Conservation (phyloP, 2,329 filamentous ascomycete species). For the Paecilomyces dactylethromorphus region DNA sequence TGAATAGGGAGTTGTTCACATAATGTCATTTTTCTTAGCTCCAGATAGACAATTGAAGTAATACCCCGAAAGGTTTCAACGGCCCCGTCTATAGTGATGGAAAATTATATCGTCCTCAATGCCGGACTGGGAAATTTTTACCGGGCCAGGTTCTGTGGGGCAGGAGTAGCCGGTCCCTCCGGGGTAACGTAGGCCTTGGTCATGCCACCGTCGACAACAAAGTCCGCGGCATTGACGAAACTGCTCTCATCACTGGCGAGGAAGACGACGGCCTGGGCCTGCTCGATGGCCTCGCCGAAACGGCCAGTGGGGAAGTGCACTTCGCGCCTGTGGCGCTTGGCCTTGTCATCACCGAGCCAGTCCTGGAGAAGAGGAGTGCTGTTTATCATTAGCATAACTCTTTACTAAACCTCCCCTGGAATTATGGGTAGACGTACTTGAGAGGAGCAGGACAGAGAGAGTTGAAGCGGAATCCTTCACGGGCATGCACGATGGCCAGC, state of each 20-base stretch:
- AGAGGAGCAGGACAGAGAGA: slow-evolving; percentile 82
- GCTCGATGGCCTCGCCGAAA: slow-evolving; percentile 90
- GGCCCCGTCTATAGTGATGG: neutral
- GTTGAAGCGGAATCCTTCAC: slow-evolving; percentile 88
- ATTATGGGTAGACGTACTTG: slow-evolving; percentile 47
- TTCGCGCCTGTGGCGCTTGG: slow-evolving; percentile 75
- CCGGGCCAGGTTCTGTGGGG: slow-evolving; percentile 45
- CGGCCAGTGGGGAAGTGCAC: slow-evolving; percentile 83
- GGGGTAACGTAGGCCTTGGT: slow-evolving; percentile 76
- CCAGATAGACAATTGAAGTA: too few species aligned
- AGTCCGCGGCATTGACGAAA: slow-evolving; percentile 55
- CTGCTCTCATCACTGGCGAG: slow-evolving; percentile 12
- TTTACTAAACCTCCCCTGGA: neutral
- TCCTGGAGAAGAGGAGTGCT: slow-evolving; percentile 83
- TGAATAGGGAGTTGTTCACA: too few species aligned
- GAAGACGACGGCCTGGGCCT: slow-evolving; percentile 50
- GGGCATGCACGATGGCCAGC: slow-evolving; percentile 83
- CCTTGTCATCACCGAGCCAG: slow-evolving; percentile 81
- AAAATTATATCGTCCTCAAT: neutral
- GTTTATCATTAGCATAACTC: slow-evolving; percentile 1
- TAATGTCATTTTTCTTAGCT: too few species aligned
- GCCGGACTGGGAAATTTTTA: slow-evolving; percentile 1
- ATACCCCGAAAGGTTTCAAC: too few species aligned
- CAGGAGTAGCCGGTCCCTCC: slow-evolving; percentile 49
- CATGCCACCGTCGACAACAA: slow-evolving; percentile 94